Percentiles rank a stretch among this genome's conserved stretches.
Evolutionary conservation across 305 asterid genomes (phyloP).

Genomic region (Ilex paraguariensis): DNA sequence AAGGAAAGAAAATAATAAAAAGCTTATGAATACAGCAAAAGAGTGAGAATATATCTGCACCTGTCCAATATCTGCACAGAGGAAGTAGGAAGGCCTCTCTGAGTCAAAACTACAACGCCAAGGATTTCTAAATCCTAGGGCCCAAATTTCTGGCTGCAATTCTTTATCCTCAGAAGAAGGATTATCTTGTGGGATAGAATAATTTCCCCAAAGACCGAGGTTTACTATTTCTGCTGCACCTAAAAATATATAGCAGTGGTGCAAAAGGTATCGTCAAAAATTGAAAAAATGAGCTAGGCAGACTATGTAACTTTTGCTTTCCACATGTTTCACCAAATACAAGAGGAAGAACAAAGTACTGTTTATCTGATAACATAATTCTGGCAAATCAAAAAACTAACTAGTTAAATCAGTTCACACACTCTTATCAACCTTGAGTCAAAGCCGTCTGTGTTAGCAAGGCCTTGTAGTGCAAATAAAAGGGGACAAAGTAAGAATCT

Average conservation of each 20-base stretch:
- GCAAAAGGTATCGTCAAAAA: background rate
- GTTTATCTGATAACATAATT: no score
- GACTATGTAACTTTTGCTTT: no score
- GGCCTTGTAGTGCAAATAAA: no score
- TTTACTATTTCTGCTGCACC: slow-evolving; percentile 53
- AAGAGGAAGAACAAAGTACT: no score
- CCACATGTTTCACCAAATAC: no score
- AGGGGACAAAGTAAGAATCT: no score
- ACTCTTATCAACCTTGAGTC: no score
- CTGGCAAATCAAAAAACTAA: no score
- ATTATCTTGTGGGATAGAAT: slow-evolving; percentile 70
- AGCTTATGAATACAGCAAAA: background rate
- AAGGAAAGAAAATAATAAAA: background rate
- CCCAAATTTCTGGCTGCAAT: slow-evolving; percentile 77
- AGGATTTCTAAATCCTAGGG: slow-evolving; percentile 77
- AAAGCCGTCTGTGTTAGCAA: no score
- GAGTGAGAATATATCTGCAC: slow-evolving; percentile 24
- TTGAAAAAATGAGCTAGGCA: background rate
- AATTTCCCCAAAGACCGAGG: slow-evolving; percentile 80
- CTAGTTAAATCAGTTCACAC: no score
- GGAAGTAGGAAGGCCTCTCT: slow-evolving; percentile 81
- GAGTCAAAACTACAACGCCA: slow-evolving; percentile 97
- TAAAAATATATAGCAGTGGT: slow-evolving; percentile 16
- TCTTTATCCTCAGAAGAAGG: slow-evolving; percentile 60
- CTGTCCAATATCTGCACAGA: slow-evolving; percentile 85